Percentiles rank a stretch among this genome's conserved stretches.
These are phyloP conservation scores for Ajuga reptans DNA, from an alignment of 305 asterid genomes.

Conservation along the genomic window DNA sequence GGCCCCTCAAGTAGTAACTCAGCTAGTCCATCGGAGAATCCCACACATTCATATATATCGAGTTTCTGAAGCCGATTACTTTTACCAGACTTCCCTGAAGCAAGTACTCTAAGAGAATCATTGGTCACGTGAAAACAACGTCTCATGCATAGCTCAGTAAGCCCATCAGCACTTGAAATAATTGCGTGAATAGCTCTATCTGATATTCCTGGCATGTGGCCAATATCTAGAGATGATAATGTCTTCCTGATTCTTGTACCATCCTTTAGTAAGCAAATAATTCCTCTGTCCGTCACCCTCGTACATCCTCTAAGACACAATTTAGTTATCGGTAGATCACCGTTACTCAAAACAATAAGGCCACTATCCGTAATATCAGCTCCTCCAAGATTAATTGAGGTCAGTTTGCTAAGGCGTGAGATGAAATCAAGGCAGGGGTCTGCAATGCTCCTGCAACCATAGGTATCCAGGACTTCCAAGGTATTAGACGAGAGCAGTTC, in stretches of 20 bases:
- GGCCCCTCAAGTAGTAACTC: slow-evolving; percentile 31
- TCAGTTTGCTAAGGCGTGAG: slow-evolving; percentile 39
- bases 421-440: slow-evolving; percentile 48
- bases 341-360: slow-evolving; percentile 44
- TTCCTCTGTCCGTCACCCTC: slow-evolving; percentile 57
- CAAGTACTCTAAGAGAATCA: slow-evolving; percentile 36
- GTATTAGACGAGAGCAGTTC: slow-evolving; percentile 39
- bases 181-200: slow-evolving; percentile 51
- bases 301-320: slow-evolving; percentile 57
- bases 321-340: slow-evolving; percentile 37
- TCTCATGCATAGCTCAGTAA: slow-evolving; percentile 63
- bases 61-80: slow-evolving; percentile 38
- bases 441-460: slow-evolving; percentile 64
- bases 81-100: slow-evolving; percentile 29
- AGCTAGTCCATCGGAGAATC: slow-evolving; percentile 33
- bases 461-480: slow-evolving; percentile 51
- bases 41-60: slow-evolving; percentile 45
- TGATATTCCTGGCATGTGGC: slow-evolving; percentile 63
- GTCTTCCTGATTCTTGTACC: slow-evolving; percentile 40
- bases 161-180: slow-evolving; percentile 34
- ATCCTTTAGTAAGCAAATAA: slow-evolving; percentile 35
- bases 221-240: slow-evolving; percentile 46
- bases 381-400: slow-evolving; percentile 50
- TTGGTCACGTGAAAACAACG: slow-evolving; percentile 58
- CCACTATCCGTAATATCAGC: slow-evolving; percentile 65